Evolutionary conservation across 192 early-diverging fungal genomes (phyloP), one percentile per base, ranked within the genome.

Genomic region (Coemansia sp.): DNA sequence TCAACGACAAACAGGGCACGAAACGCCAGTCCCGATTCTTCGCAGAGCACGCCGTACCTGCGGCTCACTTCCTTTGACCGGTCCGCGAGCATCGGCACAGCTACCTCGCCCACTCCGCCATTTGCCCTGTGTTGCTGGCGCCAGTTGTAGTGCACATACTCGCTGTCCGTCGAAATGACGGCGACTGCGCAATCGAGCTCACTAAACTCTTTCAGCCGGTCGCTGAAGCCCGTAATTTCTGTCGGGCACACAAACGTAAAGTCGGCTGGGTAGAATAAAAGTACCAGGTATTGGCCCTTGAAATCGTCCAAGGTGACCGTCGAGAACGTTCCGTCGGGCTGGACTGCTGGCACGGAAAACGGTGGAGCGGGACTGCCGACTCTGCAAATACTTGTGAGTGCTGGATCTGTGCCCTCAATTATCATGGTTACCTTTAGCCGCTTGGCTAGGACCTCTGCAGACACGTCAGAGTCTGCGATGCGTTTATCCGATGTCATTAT

Each of bases 241-340:
- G 90, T 90, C 21, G 90, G 90, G 74, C 91, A 91, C 60, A 87
- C 84, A 42, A 87, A 86, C 29, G 85, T 87, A 66, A 87, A 95
- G 75, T 93, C 93, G 52, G 87, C 82, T 35, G 92, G 91, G 81
- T 95, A 95, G 82, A 93, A 93, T 66, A 90, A 79, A 24, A 93
- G 72, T 36, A 87, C 82, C 29, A 90, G 53, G 62, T 80, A 86
- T 46, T 74, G 65, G 53, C 76, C 81, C 33, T 3, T n/a, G 33
- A 43, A 70, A 12, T 59, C 19, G 22, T 18, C 8, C 22, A 70
- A 53, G 17, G 39, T 21, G 1, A 64, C 36, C 9, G 32, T 50
- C 1, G 10, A 18, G 0, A 59, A 34, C 1, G 34, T 15, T 15
- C 57, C 68, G 27, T 56, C 52, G 12, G 53, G 24, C 35, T 60